Conservation (phyloP, 805 yeast genomes). For the Sugiyamaella marilandica region DNA sequence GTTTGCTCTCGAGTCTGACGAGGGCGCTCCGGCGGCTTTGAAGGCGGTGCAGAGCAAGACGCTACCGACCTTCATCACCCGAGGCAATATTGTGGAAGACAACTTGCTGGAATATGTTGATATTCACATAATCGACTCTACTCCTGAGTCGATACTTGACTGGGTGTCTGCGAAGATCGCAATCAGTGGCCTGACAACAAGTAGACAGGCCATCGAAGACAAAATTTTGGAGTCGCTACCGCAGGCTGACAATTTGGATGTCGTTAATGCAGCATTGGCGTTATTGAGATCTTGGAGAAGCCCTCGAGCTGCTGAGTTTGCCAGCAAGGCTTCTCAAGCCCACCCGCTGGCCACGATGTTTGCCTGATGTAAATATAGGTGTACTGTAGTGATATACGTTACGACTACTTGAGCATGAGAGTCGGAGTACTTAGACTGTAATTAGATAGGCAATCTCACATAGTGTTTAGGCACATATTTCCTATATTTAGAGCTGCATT, state of each 20-base stretch:
- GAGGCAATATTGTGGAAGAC: conserved; percentile 17
- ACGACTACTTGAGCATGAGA: not conserved
- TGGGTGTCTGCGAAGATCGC: conserved; percentile 28
- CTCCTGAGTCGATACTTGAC: conserved; percentile 16
- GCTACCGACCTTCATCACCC: conserved; percentile 15
- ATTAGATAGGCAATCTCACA: too few species aligned
- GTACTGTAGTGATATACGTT: not conserved
- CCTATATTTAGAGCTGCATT: too few species aligned
- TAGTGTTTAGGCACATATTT: too few species aligned
- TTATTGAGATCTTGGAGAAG: conserved; percentile 5
- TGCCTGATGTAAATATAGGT: not conserved
- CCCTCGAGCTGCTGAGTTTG: conserved; percentile 1
- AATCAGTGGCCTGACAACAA: not conserved
- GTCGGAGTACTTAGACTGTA: too few species aligned
- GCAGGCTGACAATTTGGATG: not conserved
- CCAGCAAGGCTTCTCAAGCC: not conserved
- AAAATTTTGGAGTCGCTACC: not conserved
- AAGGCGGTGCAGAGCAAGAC: conserved; percentile 21
- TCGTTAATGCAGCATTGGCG: not conserved
- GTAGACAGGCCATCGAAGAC: not conserved
- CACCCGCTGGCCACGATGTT: conserved; percentile 1
- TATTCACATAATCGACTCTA: conserved; percentile 20
- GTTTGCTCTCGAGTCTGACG: conserved; percentile 34
- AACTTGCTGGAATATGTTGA: conserved; percentile 25
- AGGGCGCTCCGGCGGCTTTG: conserved; percentile 42